phyloP scores from a whole-genome alignment of 345 rosid species.

The Combretum micranthum region DNA sequence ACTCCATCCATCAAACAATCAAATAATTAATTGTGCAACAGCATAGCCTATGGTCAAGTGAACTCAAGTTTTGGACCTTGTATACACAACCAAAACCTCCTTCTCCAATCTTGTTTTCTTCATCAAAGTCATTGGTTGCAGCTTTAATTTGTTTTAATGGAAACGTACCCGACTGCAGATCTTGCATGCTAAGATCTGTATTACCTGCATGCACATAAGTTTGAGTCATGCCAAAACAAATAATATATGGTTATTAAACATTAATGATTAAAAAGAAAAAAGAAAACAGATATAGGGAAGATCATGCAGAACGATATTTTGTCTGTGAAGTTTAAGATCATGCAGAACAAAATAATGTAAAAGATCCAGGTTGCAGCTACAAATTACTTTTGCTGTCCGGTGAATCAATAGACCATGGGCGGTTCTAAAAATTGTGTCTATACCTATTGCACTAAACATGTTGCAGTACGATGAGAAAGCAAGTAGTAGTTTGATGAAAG shows the following conservation, averaged over 20 bases:
- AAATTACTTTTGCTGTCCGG: no score
- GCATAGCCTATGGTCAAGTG: not conserved
- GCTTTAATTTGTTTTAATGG: slow-evolving; percentile 35
- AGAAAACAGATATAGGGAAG: not conserved
- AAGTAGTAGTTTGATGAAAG: no score
- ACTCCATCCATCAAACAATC: not conserved
- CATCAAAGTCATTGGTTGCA: slow-evolving; percentile 30
- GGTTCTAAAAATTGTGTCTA: no score
- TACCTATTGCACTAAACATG: no score
- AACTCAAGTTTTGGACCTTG: slow-evolving; percentile 19
- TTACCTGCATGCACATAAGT: not conserved
- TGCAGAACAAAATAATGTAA: no score
- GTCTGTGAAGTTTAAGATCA: no score
- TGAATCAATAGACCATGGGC: no score
- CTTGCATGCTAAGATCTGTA: slow-evolving; percentile 15
- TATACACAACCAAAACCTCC: slow-evolving; percentile 49
- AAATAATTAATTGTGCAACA: not conserved
- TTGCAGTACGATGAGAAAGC: no score
- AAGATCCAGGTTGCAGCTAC: no score
- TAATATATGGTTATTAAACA: not conserved
- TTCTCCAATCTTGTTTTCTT: slow-evolving; percentile 37
- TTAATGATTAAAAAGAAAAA: not conserved
- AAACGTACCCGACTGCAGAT: slow-evolving; percentile 29
- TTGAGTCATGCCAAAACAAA: not conserved
- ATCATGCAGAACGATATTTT: no score